Conservation (phyloP, 2,329 filamentous ascomycete species). For the Gnomoniopsis sp. region DNA sequence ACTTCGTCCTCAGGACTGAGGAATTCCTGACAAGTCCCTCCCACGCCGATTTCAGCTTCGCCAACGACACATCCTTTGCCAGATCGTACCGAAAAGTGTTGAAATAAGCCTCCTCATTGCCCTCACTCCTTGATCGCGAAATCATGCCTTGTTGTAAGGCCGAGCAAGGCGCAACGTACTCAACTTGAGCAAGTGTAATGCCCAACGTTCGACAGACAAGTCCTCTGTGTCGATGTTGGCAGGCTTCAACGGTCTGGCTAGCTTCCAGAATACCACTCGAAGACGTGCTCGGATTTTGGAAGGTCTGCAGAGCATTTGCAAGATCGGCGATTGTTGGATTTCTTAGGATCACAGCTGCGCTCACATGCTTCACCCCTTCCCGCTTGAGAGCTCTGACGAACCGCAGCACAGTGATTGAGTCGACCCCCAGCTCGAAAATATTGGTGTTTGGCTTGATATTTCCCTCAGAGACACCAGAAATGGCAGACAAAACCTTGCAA, state of each 20-base stretch:
- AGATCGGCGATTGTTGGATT: conserved; percentile 51
- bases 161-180: conserved; percentile 78
- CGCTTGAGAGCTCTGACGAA: conserved; percentile 63
- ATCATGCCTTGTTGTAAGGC: conserved; percentile 85
- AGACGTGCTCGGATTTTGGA: conserved; percentile 7
- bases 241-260: conserved; percentile 61
- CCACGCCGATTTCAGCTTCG: conserved; percentile 56
- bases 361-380: conserved; percentile 57
- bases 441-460: conserved; percentile 56
- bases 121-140: conserved; percentile 59
- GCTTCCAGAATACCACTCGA: conserved; percentile 39
- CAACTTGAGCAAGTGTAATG: conserved; percentile 52
- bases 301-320: conserved; percentile 31
- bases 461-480: conserved; percentile 42
- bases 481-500: conserved; percentile 49
- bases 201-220: conserved; percentile 50
- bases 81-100: conserved; percentile 68
- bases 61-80: conserved; percentile 36
- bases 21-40: conserved; percentile 43
- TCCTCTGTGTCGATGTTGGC: conserved; percentile 57
- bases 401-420: conserved; percentile 79
- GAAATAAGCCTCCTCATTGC: conserved; percentile 64
- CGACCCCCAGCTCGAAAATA: conserved; percentile 82
- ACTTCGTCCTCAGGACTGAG: conserved; percentile 69
- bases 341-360: conserved; percentile 65